Evolutionary conservation across 768 basidiomycete genomes (phyloP), one percentile per base, ranked within the genome.

Genomic region (Leccinellum albellum): DNA sequence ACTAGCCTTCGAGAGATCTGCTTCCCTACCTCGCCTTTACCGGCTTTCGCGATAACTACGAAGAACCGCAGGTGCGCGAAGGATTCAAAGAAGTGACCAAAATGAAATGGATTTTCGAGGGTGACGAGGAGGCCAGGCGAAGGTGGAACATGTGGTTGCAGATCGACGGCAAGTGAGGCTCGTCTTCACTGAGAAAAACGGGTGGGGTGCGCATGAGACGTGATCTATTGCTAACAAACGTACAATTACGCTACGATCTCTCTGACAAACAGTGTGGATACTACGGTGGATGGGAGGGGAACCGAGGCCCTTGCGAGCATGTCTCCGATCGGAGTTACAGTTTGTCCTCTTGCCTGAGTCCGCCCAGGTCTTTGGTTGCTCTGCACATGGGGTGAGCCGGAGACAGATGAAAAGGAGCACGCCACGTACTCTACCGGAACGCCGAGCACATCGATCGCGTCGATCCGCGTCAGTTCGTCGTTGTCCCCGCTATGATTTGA

Each of bases 111-210:
- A 74, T 81, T 20, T 94, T 93, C 56, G 79, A 87, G 49, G 94
- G 94, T 1, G 78, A 76, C 8, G 86, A 85, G 50, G 88, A 88
- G 59, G 89, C 92, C 63, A 78, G 75, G 55, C 77, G 65, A 55
- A 73, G 78, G 54, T 98, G 94, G 94, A 81, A 79, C 50, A 89
- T 88, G 85, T 94, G 92, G 91, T 77, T 92, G 64, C 88, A 91
- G 65, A 79, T 91, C 24, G 84, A 87, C 61, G 86, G 87, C 32
- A 86, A 86, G 70, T 88, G 61, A 76, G 45, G 17, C 49, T 33
- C 42, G 29, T 46, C 44, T 17, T 13, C 17, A 29, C 13, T 42
- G 26, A 49, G 4, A 20, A n/a, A 24, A 42, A 1, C 28, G 6
- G 28, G 7, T 6, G 6, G 28, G 17, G 8, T 37, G 1, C 44